A percentile compares a stretch with the other conserved stretches of the same genome.
Conservation (phyloP, 441 rosid genomes). For the Populus hybrid region DNA sequence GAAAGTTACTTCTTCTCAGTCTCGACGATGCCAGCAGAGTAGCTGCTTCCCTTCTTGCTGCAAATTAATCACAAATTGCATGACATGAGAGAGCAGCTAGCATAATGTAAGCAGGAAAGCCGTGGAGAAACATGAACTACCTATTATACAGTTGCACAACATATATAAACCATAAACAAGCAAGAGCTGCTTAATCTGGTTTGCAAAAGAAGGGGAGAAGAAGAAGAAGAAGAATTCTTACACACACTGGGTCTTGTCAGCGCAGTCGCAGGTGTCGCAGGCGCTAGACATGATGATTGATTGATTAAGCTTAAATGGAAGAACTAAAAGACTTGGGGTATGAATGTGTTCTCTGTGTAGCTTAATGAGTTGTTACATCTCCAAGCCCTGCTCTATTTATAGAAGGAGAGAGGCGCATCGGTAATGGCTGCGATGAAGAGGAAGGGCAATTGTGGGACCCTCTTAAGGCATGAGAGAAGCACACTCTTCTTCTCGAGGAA, state of each 20-base stretch:
- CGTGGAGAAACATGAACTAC: too few species aligned
- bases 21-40: conserved; percentile 45
- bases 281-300: conserved; percentile 54
- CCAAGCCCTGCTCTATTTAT: conserved; percentile 31
- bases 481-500: conserved; percentile 38
- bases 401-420: conserved; percentile 17
- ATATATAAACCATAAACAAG: neutral
- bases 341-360: neutral
- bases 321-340: neutral
- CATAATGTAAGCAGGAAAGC: too few species aligned
- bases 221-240: conserved; percentile 30
- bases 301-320: neutral
- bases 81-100: too few species aligned
- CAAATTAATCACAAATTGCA: conserved; percentile 5
- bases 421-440: neutral
- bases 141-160: neutral
- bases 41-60: conserved; percentile 75
- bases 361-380: conserved; percentile 13
- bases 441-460: neutral
- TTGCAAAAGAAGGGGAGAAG: neutral
- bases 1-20: conserved; percentile 53
- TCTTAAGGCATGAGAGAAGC: conserved; percentile 23
- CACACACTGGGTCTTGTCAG: conserved; percentile 73
- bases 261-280: conserved; percentile 74
- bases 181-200: too few species aligned